Conservation (phyloP, 225 moss, liverwort and hornwort species). For the Polytrichum formosum region DNA sequence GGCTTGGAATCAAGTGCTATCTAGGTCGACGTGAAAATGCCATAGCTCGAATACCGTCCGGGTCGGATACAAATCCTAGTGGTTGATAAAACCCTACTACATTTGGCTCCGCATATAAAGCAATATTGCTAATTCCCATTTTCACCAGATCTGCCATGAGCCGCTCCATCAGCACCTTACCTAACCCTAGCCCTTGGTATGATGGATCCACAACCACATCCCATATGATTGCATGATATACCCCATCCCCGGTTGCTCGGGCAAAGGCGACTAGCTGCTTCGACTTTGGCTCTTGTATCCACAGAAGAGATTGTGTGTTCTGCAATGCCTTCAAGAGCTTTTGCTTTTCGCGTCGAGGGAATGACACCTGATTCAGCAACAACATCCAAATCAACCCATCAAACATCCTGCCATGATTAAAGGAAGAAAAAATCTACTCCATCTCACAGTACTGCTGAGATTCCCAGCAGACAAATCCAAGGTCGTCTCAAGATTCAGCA, state of each 20-base stretch:
- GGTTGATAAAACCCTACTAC: constrained; percentile 86
- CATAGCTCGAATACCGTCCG: constrained; percentile 87
- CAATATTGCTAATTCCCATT: constrained; percentile 88
- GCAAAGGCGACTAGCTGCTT: constrained; percentile 74
- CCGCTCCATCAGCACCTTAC: constrained; percentile 94
- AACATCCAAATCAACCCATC: too few relatives aligned
- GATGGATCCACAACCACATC: constrained; percentile 91
- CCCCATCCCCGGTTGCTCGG: constrained; percentile 74
- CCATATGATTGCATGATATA: constrained; percentile 92
- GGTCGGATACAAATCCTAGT: constrained; percentile 73
- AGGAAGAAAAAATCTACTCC: too few relatives aligned
- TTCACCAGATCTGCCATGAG: constrained; percentile 75
- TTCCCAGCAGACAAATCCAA: too few relatives aligned
- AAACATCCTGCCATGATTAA: too few relatives aligned
- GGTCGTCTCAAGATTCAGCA: too few relatives aligned
- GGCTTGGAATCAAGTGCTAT: constrained; percentile 15
- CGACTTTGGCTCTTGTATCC: constrained; percentile 65
- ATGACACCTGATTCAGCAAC: constrained; percentile 42
- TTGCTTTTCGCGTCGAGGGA: constrained; percentile 72
- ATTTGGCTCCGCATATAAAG: constrained; percentile 77
- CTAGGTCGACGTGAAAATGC: constrained; percentile 60
- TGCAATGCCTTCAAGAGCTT: constrained; percentile 67
- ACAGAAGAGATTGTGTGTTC: constrained; percentile 74
- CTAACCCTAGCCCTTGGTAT: constrained; percentile 73
- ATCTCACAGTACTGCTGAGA: too few relatives aligned